These are phyloP conservation scores for Candida schatavii DNA, from an alignment of 805 yeast genomes.

Conservation along the genomic window DNA sequence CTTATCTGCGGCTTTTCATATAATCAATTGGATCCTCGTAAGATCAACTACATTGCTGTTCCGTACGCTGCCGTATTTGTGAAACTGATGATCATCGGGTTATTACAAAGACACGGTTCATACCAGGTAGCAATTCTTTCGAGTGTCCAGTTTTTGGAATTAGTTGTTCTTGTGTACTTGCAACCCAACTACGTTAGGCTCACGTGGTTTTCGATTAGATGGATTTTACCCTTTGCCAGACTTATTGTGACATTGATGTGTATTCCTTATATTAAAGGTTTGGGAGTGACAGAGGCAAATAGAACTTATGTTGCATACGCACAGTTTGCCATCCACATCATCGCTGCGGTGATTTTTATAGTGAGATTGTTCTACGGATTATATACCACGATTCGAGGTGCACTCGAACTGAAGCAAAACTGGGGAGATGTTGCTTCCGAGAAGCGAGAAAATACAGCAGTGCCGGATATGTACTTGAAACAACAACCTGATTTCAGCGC, in stretches of 20 bases:
- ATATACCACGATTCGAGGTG: constrained; percentile 14
- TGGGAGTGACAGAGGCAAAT: constrained; percentile 33
- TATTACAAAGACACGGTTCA: constrained; percentile 41
- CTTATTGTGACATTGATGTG: constrained; percentile 39
- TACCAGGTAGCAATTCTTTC: constrained; percentile 43
- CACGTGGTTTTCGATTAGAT: constrained; percentile 26
- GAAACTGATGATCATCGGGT: constrained; percentile 43
- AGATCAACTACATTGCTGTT: constrained; percentile 34
- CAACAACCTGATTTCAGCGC: neutral
- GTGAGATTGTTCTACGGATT: constrained; percentile 29
- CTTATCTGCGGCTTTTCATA: constrained; percentile 47
- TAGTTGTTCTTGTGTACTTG: constrained; percentile 18
- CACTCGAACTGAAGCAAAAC: neutral
- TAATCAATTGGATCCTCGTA: constrained; percentile 41
- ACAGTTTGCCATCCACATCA: constrained; percentile 39
- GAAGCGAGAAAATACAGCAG: neutral
- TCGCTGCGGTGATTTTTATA: constrained; percentile 28
- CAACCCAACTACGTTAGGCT: constrained; percentile 28
- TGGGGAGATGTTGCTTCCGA: neutral
- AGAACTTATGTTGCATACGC: constrained; percentile 44
- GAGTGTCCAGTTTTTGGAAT: constrained; percentile 29
- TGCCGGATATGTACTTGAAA: too few species aligned
- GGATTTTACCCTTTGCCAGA: constrained; percentile 37
- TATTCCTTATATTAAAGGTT: constrained; percentile 38
- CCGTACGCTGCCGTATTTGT: constrained; percentile 32